Conservation (phyloP, 1,284 basidiomycete species). For the Cystobasidium slooffiae region DNA sequence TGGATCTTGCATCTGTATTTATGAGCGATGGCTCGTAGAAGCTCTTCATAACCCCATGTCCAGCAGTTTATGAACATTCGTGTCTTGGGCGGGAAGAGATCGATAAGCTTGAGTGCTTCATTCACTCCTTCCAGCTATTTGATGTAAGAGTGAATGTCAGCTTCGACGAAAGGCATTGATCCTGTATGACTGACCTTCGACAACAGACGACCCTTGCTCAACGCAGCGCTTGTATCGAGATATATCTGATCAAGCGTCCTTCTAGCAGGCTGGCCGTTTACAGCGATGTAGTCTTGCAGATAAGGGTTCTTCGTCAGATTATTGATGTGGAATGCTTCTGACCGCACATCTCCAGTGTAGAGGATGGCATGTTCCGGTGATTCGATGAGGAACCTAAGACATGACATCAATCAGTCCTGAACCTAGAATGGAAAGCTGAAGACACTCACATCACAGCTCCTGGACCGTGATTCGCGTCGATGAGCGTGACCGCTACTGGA, state of each 20-base stretch:
- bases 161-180: background rate
- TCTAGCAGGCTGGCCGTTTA: background rate
- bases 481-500: conserved; percentile 71
- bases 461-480: conserved; percentile 94
- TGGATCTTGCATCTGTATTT: conserved; percentile 77
- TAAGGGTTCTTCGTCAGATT: conserved; percentile 69
- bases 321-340: conserved; percentile 77
- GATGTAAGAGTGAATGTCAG: background rate
- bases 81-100: conserved; percentile 67
- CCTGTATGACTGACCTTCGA: conserved; percentile 22
- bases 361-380: conserved; percentile 63
- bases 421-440: background rate
- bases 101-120: conserved; percentile 72
- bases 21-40: conserved; percentile 72
- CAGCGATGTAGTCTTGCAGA: conserved; percentile 70
- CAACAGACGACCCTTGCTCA: conserved; percentile 20
- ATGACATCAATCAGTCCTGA: conserved; percentile 4
- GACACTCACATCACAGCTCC: conserved; percentile 80
- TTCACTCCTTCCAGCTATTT: conserved; percentile 68
- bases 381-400: conserved; percentile 79
- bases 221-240: conserved; percentile 68
- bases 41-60: conserved; percentile 81
- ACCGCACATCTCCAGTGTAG: conserved; percentile 90
- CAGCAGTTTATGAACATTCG: conserved; percentile 87
- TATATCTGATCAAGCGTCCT: conserved; percentile 75